Base-by-base conservation (phyloP, 2,329 filamentous ascomycete species). In the Podosphaera aphanis region DNA sequence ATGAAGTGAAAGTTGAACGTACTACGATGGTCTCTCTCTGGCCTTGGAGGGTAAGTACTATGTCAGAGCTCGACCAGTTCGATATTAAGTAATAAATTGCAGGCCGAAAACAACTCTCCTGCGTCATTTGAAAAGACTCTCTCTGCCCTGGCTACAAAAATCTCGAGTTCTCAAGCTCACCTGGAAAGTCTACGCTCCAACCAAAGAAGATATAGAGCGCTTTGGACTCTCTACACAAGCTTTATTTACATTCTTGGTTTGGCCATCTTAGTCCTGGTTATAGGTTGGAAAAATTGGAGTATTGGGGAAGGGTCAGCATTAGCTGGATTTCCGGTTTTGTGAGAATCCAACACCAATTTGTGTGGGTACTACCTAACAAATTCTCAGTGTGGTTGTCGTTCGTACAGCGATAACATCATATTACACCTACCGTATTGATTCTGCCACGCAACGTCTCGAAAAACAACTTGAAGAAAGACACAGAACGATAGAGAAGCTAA, bases 91-190 rank as follows among this genome's bases (percentile, higher is more conserved):
- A 47, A 19, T 50, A 43, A 40, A 23, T 37, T 48, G 39, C 56
- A 93, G 84, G 73, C 74, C 63, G 73, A 83, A 57, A 73, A 79
- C 60, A 80, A 73, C 59, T 93, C 86, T 52, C 80, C 90, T 21
- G 86, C 85, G 44, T 83, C 79, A 3, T 98, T 95, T 59, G 90
- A 98, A 65, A 94, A 86, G 67, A 76, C 79, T 2, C 76, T 98
- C 25, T 83, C 84, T 8, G 70, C 74, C 20, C 73, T 98, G 40
- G 82, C 86, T 10, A 67, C 68, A 45, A 93, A 90, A 64, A 94
- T 98, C 61, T 69, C 78, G 36, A 71, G 75, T 51, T 75, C 79
- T 2, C 80, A 80, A 55, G 66, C 77, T 37, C 74, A 71, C 44
- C 77, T 94, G 52, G 85, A 93, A 56, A 68, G 67, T 37, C 69